Percentiles rank a stretch among this genome's conserved stretches.
Evolutionary conservation across 257 asterid genomes (phyloP).

Genomic region (Plectranthus barbatus): DNA sequence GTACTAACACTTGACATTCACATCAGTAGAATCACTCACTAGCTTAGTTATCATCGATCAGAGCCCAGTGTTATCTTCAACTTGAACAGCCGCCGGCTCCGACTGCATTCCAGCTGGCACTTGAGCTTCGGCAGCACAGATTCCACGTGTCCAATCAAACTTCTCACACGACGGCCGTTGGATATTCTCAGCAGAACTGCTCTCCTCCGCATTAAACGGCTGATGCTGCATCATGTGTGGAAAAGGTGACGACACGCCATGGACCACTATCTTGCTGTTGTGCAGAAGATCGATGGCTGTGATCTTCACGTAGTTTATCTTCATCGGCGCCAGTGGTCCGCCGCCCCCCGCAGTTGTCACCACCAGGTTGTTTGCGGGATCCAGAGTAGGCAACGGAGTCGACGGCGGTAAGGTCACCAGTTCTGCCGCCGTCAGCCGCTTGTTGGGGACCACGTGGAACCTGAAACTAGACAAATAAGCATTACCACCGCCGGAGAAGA

Average conservation of each 20-base stretch:
- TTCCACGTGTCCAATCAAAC: slow-evolving; percentile 35
- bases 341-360: slow-evolving; percentile 61
- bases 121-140: slow-evolving; percentile 37
- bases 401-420: slow-evolving; percentile 43
- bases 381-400: slow-evolving; percentile 47
- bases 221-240: slow-evolving; percentile 45
- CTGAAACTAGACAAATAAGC: slow-evolving; percentile 44
- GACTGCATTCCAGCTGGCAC: slow-evolving; percentile 42
- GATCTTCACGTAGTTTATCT: slow-evolving; percentile 48
- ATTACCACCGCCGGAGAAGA: slow-evolving; percentile 52
- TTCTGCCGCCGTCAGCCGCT: slow-evolving; percentile 44
- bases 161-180: slow-evolving; percentile 30
- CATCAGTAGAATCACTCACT: background rate
- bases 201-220: slow-evolving; percentile 9
- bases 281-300: slow-evolving; percentile 49
- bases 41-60: slow-evolving; percentile 23
- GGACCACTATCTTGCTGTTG: slow-evolving; percentile 56
- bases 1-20: background rate
- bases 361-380: slow-evolving; percentile 39
- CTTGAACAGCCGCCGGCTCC: slow-evolving; percentile 22
- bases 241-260: slow-evolving; percentile 48
- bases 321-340: slow-evolving; percentile 48
- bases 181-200: slow-evolving; percentile 17
- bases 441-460: slow-evolving; percentile 66
- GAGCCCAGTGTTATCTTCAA: slow-evolving; percentile 31